Evolutionary conservation across 495 filamentous ascomycete genomes (phyloP).

Genomic region (Xylaria nigripes): DNA sequence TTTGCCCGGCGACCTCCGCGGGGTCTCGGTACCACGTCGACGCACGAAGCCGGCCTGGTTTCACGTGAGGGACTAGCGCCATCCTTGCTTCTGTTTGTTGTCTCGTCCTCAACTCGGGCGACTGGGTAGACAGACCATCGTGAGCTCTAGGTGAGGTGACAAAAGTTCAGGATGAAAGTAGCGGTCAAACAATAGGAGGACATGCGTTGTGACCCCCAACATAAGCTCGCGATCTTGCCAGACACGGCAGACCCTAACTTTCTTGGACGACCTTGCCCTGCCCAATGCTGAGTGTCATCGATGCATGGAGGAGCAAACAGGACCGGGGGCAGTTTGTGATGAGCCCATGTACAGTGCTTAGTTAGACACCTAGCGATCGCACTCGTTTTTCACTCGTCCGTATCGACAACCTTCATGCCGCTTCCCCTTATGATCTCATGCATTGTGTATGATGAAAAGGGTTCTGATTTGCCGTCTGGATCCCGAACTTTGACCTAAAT

Average conservation of each 20-base stretch:
- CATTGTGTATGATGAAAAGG: not conserved
- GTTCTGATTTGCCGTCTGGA: not conserved
- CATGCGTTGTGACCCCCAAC: not conserved
- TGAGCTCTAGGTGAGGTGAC: not conserved
- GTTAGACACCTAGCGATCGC: not conserved
- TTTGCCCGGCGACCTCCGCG: not conserved
- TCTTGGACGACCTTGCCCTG: not conserved
- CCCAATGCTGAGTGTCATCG: not conserved
- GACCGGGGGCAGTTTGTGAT: not conserved
- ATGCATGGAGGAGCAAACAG: conserved; percentile 5
- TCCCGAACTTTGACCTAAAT: not conserved
- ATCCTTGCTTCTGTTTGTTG: not conserved
- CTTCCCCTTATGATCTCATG: conserved; percentile 2
- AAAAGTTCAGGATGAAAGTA: not conserved
- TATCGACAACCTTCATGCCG: conserved; percentile 2
- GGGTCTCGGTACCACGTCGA: conserved; percentile 1
- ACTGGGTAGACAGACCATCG: not conserved
- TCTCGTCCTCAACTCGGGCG: not conserved
- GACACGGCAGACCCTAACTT: too few species aligned
- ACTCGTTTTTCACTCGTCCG: not conserved
- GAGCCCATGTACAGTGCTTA: too few species aligned
- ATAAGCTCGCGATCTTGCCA: not conserved
- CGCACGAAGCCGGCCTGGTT: conserved; percentile 1
- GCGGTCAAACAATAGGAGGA: conserved; percentile 2
- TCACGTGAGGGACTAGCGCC: not conserved